phyloP scores from a whole-genome alignment of 2,329 filamentous ascomycete genomes.

The Aspergillus fumigatiaffinis region DNA sequence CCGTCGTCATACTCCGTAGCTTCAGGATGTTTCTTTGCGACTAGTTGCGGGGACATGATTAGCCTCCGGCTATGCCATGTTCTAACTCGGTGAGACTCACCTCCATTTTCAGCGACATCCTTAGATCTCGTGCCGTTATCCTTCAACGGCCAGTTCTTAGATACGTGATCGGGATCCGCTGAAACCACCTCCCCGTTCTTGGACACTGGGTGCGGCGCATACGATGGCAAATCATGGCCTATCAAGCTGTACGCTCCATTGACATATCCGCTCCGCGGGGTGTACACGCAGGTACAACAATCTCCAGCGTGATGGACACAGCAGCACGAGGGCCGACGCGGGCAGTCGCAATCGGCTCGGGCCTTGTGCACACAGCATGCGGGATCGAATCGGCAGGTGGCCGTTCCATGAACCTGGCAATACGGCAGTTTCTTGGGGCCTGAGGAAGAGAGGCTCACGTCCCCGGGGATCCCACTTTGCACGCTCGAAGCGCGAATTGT shows the following conservation, averaged over 20 bases:
- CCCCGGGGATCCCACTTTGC: neutral
- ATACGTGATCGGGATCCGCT: neutral
- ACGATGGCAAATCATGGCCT: neutral
- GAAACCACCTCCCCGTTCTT: neutral
- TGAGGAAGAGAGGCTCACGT: constrained; percentile 3
- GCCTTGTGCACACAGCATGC: constrained; percentile 17
- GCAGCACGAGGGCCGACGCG: constrained; percentile 15
- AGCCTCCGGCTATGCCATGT: neutral
- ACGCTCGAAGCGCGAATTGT: neutral
- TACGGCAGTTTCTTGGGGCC: neutral
- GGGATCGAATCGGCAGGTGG: constrained; percentile 12
- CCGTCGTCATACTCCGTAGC: neutral
- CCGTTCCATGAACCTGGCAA: neutral
- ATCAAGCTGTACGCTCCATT: neutral
- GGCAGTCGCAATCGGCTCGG: constrained; percentile 9
- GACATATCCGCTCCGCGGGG: neutral
- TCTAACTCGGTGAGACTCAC: neutral
- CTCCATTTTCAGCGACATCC: neutral
- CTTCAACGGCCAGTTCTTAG: neutral
- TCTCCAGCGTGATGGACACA: constrained; percentile 19
- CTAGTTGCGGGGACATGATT: neutral
- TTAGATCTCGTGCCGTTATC: neutral
- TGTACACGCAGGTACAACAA: constrained; percentile 14
- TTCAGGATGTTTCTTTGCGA: neutral
- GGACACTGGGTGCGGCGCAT: neutral